Base-by-base conservation (phyloP, 768 basidiomycete genomes). In the Collybiopsis luxurians region DNA sequence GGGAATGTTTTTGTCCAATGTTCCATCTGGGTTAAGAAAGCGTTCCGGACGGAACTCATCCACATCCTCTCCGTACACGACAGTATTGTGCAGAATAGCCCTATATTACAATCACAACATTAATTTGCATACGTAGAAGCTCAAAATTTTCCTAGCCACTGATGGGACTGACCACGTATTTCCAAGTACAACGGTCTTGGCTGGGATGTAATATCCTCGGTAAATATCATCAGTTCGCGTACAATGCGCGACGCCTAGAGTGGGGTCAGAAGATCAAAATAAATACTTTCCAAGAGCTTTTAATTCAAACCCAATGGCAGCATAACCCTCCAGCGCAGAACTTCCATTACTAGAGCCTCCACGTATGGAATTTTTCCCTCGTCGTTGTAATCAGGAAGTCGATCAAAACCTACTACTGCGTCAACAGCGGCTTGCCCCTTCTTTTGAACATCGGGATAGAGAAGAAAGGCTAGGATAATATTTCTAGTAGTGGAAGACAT, bases 381-480 rank as follows among this genome's bases (percentile, higher is more conserved):
- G 23, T 75, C 72, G 4, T 60, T 63, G 43, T 73, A 70, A 2
- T 59, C 60, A 4, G 75, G 75, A 2, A 74, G 63, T 13, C 67
- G 64, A 30, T 57, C 58, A 6, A 27, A 40, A 5, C 68, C 69
- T 10, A 75, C 53, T 10, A 72, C 66, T 3, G 46, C 36, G 43
- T 74, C 71, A 5, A 75, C 62, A 31, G 74, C 72, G 1, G 59
- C 59, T 21, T 73, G 74, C 7, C 68, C 73, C 15, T 62, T 65
- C 10, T 30, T 52, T 26, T 71, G 61, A 4, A 63, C 64, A 11
- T 66, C 62, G 1, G 73, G 70, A 45, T 72, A 58, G 11, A 59
- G 54, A 19, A 70, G 55, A 59, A 76, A 63, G 15, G 64, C 66
- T n/a, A 72, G 67, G 17, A 73, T 45, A 54, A 67, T 70, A 1